Conservation (phyloP, 768 basidiomycete genomes). For the Kondoa subrosea region DNA sequence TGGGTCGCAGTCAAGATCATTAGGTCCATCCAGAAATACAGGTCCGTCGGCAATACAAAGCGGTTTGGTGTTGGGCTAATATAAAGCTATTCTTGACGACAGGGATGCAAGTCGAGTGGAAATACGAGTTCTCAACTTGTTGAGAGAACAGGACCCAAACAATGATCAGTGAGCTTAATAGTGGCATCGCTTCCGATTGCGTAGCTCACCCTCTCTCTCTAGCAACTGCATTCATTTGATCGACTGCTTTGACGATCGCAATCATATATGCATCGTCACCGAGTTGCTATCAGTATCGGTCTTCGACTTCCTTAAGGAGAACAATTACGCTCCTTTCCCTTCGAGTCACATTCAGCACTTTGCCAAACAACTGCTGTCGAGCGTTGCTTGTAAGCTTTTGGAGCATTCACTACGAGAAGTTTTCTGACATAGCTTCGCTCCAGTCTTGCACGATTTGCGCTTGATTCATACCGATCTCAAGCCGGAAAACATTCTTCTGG, state of each 20-base stretch:
- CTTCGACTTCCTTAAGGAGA: constrained; percentile 97
- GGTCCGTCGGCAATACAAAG: constrained; percentile 12
- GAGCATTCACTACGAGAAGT: not conserved
- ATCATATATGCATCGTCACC: constrained; percentile 93
- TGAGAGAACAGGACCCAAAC: constrained; percentile 69
- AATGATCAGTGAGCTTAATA: constrained; percentile 43
- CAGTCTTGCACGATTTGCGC: constrained; percentile 78
- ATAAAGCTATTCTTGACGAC: not conserved
- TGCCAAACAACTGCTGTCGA: constrained; percentile 73
- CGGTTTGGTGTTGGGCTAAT: not conserved
- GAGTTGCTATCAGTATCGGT: constrained; percentile 93
- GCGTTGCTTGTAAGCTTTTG: constrained; percentile 67
- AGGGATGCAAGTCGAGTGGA: constrained; percentile 98
- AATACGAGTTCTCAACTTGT: constrained; percentile 77
- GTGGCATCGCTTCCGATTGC: constrained; percentile 4
- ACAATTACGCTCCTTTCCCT: constrained; percentile 89
- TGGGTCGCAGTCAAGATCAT: constrained; percentile 97
- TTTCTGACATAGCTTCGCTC: constrained; percentile 9
- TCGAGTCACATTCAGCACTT: constrained; percentile 92
- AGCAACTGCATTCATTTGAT: constrained; percentile 97
- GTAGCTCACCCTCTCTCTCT: constrained; percentile 3
- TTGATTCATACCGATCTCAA: constrained; percentile 96
- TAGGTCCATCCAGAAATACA: constrained; percentile 88
- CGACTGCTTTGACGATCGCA: constrained; percentile 87
- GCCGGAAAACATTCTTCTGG: constrained; percentile 93